Percentiles rank a stretch among this genome's conserved stretches.
These are phyloP conservation scores for Rhodotorula sp. DNA, from an alignment of 1,284 basidiomycete genomes.

Conservation along the genomic window DNA sequence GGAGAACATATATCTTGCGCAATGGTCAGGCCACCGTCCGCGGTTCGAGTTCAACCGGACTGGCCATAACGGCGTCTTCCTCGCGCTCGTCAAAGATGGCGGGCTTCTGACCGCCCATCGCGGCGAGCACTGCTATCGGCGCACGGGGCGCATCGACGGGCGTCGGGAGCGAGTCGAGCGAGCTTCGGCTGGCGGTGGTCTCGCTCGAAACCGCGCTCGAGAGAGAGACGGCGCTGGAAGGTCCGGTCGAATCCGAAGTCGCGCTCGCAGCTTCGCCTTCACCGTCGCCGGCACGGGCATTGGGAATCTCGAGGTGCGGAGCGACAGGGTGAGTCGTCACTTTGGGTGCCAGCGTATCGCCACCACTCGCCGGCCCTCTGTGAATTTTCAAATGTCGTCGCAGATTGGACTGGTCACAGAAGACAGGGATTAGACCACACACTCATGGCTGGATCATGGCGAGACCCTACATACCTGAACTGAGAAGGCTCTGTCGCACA, in stretches of 20 bases:
- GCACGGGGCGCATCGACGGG: neutral
- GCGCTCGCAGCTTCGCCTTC: neutral
- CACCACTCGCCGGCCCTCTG: conserved; percentile 6
- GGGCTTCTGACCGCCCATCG: neutral
- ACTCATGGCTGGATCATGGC: neutral
- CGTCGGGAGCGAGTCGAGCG: neutral
- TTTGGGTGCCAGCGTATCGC: neutral
- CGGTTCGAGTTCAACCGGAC: neutral
- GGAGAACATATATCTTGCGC: neutral
- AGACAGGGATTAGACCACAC: too few relatives aligned
- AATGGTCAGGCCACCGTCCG: neutral
- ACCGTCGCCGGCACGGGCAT: neutral
- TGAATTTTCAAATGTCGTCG: conserved; percentile 38
- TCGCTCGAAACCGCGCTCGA: neutral
- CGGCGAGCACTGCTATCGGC: neutral
- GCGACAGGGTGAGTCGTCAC: neutral
- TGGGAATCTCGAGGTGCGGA: neutral
- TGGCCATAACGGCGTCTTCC: conserved; percentile 1
- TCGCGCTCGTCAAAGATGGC: neutral
- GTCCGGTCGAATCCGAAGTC: neutral
- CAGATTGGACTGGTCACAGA: conserved; percentile 24
- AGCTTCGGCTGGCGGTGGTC: neutral
- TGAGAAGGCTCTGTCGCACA: conserved; percentile 38
- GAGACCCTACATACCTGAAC: conserved; percentile 26
- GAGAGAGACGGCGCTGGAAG: neutral